Percentiles rank a stretch among this genome's conserved stretches.
These are phyloP conservation scores for Chaetomium globosum DNA, from an alignment of 2,329 filamentous ascomycete genomes.

Conservation along the genomic window DNA sequence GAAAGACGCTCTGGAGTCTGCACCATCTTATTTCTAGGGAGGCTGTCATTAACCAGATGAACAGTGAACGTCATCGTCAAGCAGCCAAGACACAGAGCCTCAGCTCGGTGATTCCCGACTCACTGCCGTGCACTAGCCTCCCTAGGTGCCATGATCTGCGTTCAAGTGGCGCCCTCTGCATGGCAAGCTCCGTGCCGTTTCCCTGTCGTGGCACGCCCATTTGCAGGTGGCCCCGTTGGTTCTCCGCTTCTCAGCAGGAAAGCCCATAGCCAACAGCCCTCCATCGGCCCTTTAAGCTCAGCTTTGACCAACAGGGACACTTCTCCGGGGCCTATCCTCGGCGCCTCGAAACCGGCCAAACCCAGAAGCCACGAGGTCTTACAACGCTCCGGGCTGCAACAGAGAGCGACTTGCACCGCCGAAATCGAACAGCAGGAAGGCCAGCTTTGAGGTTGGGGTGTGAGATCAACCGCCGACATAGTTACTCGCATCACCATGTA, in stretches of 20 bases:
- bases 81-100: neutral
- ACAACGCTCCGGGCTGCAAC: neutral
- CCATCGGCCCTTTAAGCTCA: neutral
- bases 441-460: neutral
- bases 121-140: neutral
- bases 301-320: neutral
- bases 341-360: neutral
- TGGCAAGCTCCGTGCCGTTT: neutral
- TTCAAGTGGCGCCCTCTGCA: neutral
- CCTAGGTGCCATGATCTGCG: neutral
- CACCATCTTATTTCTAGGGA: neutral
- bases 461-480: neutral
- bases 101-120: neutral
- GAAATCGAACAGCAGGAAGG: neutral
- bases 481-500: neutral
- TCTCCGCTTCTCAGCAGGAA: neutral
- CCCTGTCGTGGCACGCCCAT: neutral
- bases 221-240: neutral
- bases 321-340: neutral
- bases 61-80: neutral
- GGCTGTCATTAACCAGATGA: neutral
- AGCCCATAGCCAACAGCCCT: neutral
- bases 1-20: neutral
- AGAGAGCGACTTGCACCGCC: neutral
- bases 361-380: neutral